phyloP scores from a whole-genome alignment of 805 yeast species.

The Cyberlindnera maritima region DNA sequence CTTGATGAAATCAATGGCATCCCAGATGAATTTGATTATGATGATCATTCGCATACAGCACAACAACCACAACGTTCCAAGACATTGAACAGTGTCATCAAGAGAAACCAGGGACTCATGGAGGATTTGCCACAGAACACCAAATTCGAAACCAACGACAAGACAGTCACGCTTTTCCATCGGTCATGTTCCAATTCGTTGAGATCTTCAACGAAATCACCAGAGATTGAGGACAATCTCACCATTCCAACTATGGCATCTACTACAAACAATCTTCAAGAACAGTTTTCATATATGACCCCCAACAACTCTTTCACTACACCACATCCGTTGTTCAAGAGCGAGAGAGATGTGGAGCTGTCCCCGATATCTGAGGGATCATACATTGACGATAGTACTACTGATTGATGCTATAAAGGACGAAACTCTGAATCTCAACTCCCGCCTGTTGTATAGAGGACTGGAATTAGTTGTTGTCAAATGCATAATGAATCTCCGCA shows the following conservation, averaged over 20 bases:
- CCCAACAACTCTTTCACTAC: slow-evolving; percentile 23
- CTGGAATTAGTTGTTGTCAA: no score
- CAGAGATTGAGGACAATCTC: neutral
- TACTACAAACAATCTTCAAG: neutral
- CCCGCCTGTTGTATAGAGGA: no score
- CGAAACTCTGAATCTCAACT: no score
- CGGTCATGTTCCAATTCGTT: slow-evolving; percentile 9
- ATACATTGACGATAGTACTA: slow-evolving; percentile 16
- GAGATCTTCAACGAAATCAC: slow-evolving; percentile 1
- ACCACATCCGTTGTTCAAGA: slow-evolving; percentile 22
- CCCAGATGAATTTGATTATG: slow-evolving; percentile 40
- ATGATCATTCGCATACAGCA: neutral
- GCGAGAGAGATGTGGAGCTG: slow-evolving; percentile 21
- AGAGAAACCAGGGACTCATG: slow-evolving; percentile 17
- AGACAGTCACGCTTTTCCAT: slow-evolving; percentile 39
- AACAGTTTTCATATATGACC: slow-evolving; percentile 17
- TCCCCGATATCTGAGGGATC: slow-evolving; percentile 30
- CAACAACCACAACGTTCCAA: slow-evolving; percentile 10
- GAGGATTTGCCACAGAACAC: slow-evolving; percentile 32
- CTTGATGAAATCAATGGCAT: slow-evolving; percentile 50
- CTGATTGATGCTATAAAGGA: neutral
- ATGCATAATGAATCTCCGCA: no score
- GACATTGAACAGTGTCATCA: slow-evolving; percentile 18
- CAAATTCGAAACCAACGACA: slow-evolving; percentile 34
- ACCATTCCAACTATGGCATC: no score